Base-by-base conservation (phyloP, 2,329 filamentous ascomycete genomes). In the Penicillium paneum region DNA sequence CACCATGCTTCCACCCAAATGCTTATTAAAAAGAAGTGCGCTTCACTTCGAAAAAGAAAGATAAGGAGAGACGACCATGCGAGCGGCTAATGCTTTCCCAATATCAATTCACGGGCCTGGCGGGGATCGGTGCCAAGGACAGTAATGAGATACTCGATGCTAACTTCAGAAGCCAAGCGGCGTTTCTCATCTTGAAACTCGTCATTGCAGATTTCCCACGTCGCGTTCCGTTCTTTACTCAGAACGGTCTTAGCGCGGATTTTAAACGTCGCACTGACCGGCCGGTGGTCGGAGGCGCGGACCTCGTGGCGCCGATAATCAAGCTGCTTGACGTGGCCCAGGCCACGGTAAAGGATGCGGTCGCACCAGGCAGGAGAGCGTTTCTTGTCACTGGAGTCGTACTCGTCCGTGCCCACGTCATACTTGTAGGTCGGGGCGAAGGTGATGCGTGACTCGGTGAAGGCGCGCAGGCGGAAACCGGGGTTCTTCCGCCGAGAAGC, bases 371-470 rank as follows among this genome's bases (percentile, higher is more conserved):
- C 94, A 0, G 94, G 94, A 21, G 90, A 88, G 46, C 94, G 84
- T 72, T 90, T 90, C 80, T 99, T 99, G 73, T 99, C 94, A 64
- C 89, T 93, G 0, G 89, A 88, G 70, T 99, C 94, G 72, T 97
- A 99, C 7, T 85, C 88, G 68, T 97, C 93, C 0, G 91, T 95
- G 15, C 92, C 92, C 0, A 97, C 91, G 64, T 99, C 94, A 71
- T 99, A 99, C 72, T 99, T 99, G 79, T 99, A 99, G 0, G 94
- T 99, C 0, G 94, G 94, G 8, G 91, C 87, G 70, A 99, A 99
- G 0, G 85, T 88, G 66, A 99, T 97, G 0, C 89, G 89, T 52
- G 88, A 81, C 74, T 99, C 94, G n/a, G 88, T 86, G 71, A 99
- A 97, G 0, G 90, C 88, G 19, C 92, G 86, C 5, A 99, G 81